phyloP scores from a whole-genome alignment of 148 eudicot species.

The Amaranthus cruentus region DNA sequence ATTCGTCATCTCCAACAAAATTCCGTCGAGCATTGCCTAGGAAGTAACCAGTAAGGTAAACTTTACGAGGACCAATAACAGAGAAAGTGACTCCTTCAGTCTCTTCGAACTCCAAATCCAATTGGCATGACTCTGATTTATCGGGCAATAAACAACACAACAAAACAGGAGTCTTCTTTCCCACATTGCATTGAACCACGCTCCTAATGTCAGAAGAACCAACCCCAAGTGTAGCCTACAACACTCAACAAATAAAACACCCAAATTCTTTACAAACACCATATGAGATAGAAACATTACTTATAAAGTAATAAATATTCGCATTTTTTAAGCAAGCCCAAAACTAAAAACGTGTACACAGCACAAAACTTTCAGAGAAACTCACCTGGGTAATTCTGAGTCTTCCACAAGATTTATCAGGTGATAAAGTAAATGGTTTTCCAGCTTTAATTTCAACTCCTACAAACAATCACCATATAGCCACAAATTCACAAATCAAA shows the following conservation, averaged over 20 bases:
- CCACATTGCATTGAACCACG: constrained; percentile 81
- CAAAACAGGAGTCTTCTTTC: constrained; percentile 72
- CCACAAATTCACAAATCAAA: not conserved
- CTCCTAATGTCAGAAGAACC: constrained; percentile 50
- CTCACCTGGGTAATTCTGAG: constrained; percentile 77
- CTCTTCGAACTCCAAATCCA: constrained; percentile 88
- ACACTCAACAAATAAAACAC: not conserved
- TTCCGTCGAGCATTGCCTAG: constrained; percentile 23
- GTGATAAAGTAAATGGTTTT: constrained; percentile 48
- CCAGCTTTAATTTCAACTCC: constrained; percentile 80
- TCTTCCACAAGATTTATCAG: constrained; percentile 36
- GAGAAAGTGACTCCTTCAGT: constrained; percentile 72
- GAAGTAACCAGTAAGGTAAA: constrained; percentile 74
- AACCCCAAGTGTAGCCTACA: constrained; percentile 72
- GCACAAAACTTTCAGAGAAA: not conserved
- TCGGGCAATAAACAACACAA: constrained; percentile 73
- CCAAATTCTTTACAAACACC: not conserved
- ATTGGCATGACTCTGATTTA: constrained; percentile 60
- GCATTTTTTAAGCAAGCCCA: not conserved
- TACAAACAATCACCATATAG: constrained; percentile 19
- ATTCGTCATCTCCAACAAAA: constrained; percentile 34
- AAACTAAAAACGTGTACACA: not conserved
- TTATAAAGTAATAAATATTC: not conserved
- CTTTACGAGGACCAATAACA: constrained; percentile 75
- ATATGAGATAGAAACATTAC: not conserved